Evolutionary conservation across 768 basidiomycete species (phyloP).

Genomic region (Butyriboletus loyo): DNA sequence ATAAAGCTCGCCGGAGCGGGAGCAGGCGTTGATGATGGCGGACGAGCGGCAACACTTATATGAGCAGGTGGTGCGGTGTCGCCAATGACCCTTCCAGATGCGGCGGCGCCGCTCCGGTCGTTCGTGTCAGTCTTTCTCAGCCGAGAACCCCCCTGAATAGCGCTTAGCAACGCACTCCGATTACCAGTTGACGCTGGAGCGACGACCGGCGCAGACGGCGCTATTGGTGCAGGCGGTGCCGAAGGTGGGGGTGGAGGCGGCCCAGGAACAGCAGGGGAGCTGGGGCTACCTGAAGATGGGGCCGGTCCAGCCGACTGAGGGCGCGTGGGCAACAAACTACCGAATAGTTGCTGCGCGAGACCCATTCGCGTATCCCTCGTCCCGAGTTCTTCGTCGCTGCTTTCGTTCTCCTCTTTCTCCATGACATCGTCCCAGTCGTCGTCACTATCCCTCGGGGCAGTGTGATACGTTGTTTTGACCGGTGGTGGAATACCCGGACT

Average conservation of each 20-base stretch:
- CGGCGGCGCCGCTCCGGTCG: conserved; percentile 70
- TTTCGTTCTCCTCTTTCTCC: conserved; percentile 69
- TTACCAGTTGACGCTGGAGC: conserved; percentile 47
- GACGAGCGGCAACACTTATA: conserved; percentile 49
- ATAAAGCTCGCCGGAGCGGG: neutral
- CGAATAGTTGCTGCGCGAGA: conserved; percentile 80
- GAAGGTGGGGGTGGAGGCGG: conserved; percentile 40
- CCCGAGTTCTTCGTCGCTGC: conserved; percentile 78
- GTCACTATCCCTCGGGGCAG: conserved; percentile 55
- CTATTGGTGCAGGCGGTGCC: conserved; percentile 23
- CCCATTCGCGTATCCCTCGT: conserved; percentile 60
- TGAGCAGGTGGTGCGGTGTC: conserved; percentile 69
- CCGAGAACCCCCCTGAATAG: conserved; percentile 75
- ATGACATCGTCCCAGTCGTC: conserved; percentile 86
- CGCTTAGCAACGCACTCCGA: conserved; percentile 63
- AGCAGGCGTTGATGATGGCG: conserved; percentile 29
- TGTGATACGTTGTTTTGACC: conserved; percentile 57
- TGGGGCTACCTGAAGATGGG: conserved; percentile 17
- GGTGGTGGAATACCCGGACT: conserved; percentile 41
- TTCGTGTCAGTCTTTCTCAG: conserved; percentile 77
- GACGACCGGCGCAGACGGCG: conserved; percentile 26
- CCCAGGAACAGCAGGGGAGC: conserved; percentile 34
- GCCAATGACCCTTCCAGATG: conserved; percentile 78
- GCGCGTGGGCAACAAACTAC: conserved; percentile 57
- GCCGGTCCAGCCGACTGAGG: conserved; percentile 53